These are phyloP conservation scores for Catenaria anguillulae DNA, from an alignment of 371 early-diverging fungal species.

Conservation along the genomic window DNA sequence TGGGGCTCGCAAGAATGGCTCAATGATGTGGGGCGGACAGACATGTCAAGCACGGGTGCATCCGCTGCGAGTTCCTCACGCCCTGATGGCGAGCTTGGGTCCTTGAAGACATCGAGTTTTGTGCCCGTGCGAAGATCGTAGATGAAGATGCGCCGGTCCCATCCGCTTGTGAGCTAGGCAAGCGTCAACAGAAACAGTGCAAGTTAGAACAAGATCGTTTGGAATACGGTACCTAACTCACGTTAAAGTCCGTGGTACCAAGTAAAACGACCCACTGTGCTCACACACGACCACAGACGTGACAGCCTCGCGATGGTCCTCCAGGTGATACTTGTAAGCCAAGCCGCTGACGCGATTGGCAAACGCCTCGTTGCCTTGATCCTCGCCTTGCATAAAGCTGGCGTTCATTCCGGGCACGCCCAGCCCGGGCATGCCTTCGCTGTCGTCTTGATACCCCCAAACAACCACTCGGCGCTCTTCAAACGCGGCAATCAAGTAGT, in stretches of 20 bases:
- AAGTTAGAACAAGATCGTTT: too few species aligned
- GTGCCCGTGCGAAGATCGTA: slow-evolving; percentile 20
- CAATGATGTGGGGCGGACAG: neutral
- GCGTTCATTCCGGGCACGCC: too few species aligned
- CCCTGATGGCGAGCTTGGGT: neutral
- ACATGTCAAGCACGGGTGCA: slow-evolving; percentile 25
- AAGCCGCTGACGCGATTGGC: neutral
- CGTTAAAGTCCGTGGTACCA: too few species aligned
- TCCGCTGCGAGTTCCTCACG: slow-evolving; percentile 30
- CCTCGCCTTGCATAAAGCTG: too few species aligned
- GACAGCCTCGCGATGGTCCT: neutral
- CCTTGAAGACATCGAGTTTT: slow-evolving; percentile 23
- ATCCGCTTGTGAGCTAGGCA: slow-evolving; percentile 25
- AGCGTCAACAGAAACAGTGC: too few species aligned
- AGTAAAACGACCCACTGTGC: neutral
- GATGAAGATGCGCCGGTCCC: slow-evolving; percentile 30
- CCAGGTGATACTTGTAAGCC: neutral
- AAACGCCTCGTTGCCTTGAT: neutral
- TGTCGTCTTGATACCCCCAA: neutral
- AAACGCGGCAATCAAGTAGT: neutral
- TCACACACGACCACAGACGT: neutral
- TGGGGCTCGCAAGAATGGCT: neutral
- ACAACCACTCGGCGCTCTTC: neutral
- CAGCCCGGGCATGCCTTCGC: too few species aligned
- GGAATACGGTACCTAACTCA: too few species aligned